A percentile compares a stretch with the other conserved stretches of the same genome.
Conservation (phyloP, 768 basidiomycete genomes). For the Dentipellis fragilis region DNA sequence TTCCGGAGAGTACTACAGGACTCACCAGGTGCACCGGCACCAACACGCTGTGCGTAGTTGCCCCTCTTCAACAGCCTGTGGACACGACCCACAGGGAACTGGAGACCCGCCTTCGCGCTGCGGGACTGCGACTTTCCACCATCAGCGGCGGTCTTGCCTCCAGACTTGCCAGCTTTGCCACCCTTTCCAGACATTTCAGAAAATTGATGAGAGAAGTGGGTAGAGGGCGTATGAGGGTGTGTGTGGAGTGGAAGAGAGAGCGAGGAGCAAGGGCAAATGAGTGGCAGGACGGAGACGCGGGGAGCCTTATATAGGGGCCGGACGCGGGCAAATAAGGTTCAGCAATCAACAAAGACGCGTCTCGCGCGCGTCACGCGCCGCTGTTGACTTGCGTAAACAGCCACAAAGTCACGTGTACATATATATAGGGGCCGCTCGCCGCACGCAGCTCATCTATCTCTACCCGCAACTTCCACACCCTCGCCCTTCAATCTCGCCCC, state of each 20-base stretch:
- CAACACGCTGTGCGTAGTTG: conserved; percentile 81
- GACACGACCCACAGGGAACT: conserved; percentile 90
- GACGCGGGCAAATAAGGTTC: conserved; percentile 14
- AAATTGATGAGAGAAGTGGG: background rate
- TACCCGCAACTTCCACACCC: background rate
- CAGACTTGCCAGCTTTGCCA: conserved; percentile 47
- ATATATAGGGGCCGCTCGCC: conserved; percentile 25
- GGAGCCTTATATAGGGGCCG: conserved; percentile 2
- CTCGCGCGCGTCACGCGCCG: conserved; percentile 17
- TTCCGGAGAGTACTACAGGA: background rate
- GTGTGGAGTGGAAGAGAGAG: background rate
- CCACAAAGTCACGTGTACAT: conserved; percentile 24
- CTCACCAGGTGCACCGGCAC: conserved; percentile 77
- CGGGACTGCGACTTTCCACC: conserved; percentile 52
- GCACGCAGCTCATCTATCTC: conserved; percentile 12
- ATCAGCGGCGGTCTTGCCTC: conserved; percentile 44
- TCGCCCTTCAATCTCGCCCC: conserved; percentile 3
- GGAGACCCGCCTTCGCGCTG: conserved; percentile 67
- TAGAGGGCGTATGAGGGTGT: background rate
- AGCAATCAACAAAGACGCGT: conserved; percentile 26
- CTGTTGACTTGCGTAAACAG: conserved; percentile 21
- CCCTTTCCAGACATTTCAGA: conserved; percentile 32
- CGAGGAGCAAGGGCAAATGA: background rate
- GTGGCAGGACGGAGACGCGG: too few species aligned
- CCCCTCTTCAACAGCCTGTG: conserved; percentile 83